Base-by-base conservation (phyloP, 768 basidiomycete genomes). In the Mycena capillaripes region DNA sequence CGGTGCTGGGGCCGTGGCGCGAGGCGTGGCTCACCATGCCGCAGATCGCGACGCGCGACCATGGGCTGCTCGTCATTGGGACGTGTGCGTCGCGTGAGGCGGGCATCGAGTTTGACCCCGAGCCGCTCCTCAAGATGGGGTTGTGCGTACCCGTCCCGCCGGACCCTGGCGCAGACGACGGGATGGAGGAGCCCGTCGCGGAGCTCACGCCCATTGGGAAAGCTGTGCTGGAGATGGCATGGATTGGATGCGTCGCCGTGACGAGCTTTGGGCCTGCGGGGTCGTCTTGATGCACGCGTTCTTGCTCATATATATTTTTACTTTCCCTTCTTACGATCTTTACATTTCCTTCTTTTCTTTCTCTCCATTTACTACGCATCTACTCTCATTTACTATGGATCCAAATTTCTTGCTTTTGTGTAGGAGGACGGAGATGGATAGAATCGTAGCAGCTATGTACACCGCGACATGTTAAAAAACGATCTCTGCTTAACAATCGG, bases 51-150 rank as follows among this genome's bases (percentile, higher is more conserved):
- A 79, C 82, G 27, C 82, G 83, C 17, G 84, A 86, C 40, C 74
- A 79, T 29, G 79, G 82, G 34, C 76, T 80, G 69, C 80, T 85
- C 30, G 84, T 92, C 66, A 86, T 94, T 52, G 92, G 91, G 14
- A 81, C 88, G 2, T 95, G 92, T 73, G 81, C 86, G 60, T 87
- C 90, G 29, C 88, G 91, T 25, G 88, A 91, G 34, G 80, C 83
- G 0, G 94, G 94, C 5, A 88, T 97, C 60, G 91, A 95, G 79
- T 95, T 97, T 72, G 80, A 91, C n/a, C 89, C 92, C 0, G 92
- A 97, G 58, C 95, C 94, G 0, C 85, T 97, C 64, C 87, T 90
- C 74, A 89, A 91, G 79, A 86, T 97, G 66, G 95, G 94, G 0
- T 82, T 97, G 72, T 91, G 92, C 75, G 82, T 82, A 6, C 79